A percentile compares a stretch with the other conserved stretches of the same genome.
Conservation (phyloP, 2,329 filamentous ascomycete species). For the Colletotrichum lini region DNA sequence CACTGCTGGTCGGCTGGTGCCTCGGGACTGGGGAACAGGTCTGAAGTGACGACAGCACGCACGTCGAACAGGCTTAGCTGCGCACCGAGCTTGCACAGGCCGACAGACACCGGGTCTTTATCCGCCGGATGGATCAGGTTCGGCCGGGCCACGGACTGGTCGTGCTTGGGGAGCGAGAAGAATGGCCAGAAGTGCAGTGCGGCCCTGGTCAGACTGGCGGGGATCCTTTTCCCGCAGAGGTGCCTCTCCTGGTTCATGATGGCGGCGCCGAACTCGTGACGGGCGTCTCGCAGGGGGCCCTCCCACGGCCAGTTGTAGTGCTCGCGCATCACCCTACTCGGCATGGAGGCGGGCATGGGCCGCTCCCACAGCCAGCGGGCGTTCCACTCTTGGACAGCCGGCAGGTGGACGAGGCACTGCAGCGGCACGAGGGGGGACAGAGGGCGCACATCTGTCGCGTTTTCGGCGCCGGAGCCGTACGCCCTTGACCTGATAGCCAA, state of each 20-base stretch:
- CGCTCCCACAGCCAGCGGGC: conserved; percentile 47
- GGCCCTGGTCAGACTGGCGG: conserved; percentile 40
- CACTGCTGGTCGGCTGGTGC: conserved; percentile 39
- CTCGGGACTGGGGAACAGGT: conserved; percentile 41
- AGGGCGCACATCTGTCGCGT: conserved; percentile 41
- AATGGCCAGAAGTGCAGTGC: conserved; percentile 42
- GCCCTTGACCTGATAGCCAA: conserved; percentile 30
- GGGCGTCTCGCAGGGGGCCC: conserved; percentile 47
- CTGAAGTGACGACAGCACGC: conserved; percentile 44
- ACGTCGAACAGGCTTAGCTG: conserved; percentile 43
- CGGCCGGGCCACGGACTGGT: conserved; percentile 40
- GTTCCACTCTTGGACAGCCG: conserved; percentile 42
- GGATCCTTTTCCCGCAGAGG: conserved; percentile 40
- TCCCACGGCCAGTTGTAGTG: conserved; percentile 43
- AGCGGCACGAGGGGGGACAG: conserved; percentile 45
- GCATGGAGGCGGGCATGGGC: conserved; percentile 24
- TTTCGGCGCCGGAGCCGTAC: conserved; percentile 2
- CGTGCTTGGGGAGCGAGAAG: conserved; percentile 23
- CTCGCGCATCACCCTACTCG: conserved; percentile 27
- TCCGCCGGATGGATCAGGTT: conserved; percentile 43
- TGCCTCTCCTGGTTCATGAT: conserved; percentile 41
- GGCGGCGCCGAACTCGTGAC: conserved; percentile 46
- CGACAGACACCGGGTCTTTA: conserved; percentile 45
- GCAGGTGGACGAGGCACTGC: conserved; percentile 45
- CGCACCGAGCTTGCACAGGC: conserved; percentile 43